phyloP scores from a whole-genome alignment of 2,329 filamentous ascomycete species.

The Magnaporthiopsis poae region DNA sequence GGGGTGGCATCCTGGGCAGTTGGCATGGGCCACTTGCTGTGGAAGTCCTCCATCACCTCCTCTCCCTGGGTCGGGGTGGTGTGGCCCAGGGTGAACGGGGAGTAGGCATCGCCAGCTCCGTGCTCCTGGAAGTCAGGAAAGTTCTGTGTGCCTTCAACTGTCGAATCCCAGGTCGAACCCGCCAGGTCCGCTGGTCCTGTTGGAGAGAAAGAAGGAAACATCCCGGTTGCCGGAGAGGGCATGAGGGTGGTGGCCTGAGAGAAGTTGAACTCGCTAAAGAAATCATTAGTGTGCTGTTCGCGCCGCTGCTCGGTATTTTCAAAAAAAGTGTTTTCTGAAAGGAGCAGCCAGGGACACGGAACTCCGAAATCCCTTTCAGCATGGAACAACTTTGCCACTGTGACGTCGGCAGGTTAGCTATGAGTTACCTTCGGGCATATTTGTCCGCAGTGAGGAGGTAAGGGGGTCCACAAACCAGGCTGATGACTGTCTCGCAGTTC shows the following conservation, averaged over 20 bases:
- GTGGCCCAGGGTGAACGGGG: constrained; percentile 44
- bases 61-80: constrained; percentile 44
- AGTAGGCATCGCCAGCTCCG: constrained; percentile 39
- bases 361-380: constrained; percentile 19
- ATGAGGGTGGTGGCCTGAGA: constrained; percentile 42
- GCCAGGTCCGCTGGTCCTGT: constrained; percentile 49
- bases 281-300: constrained; percentile 45
- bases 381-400: constrained; percentile 51
- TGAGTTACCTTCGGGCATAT: constrained; percentile 8
- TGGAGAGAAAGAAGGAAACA: constrained; percentile 47
- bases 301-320: constrained; percentile 25
- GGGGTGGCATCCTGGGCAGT: constrained; percentile 22
- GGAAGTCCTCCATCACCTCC: constrained; percentile 37
- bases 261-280: constrained; percentile 46
- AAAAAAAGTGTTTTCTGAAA: background rate
- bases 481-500: constrained; percentile 3
- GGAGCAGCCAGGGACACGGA: constrained; percentile 14
- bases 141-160: constrained; percentile 52
- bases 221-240: constrained; percentile 37
- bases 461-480: constrained; percentile 10
- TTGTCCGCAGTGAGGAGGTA: background rate
- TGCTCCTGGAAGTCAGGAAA: constrained; percentile 43
- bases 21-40: constrained; percentile 37
- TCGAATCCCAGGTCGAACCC: constrained; percentile 45
- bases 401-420: constrained; percentile 24